These are phyloP conservation scores for Sugiyamaella boreocaroliniensis DNA, from an alignment of 805 yeast genomes.

Conservation along the genomic window DNA sequence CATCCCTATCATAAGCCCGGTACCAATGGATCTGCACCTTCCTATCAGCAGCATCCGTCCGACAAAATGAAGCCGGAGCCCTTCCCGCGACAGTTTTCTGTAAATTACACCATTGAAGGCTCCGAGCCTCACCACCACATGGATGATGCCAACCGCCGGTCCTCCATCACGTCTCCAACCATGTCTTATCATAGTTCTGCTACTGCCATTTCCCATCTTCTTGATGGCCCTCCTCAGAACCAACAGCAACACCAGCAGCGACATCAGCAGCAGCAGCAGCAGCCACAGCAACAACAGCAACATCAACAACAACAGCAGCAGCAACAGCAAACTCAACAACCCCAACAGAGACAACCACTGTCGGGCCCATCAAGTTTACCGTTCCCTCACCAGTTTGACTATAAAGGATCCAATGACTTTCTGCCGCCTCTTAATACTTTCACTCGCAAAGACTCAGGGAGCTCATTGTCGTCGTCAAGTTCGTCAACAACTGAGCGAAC, in stretches of 20 bases:
- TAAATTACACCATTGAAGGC: neutral
- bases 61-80: neutral
- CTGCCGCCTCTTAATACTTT: constrained; percentile 3
- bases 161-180: neutral
- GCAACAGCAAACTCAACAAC: constrained; percentile 3
- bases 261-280: constrained; percentile 1
- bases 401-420: neutral
- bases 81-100: neutral
- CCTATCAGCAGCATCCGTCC: neutral
- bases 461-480: neutral
- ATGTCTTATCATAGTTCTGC: neutral
- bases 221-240: neutral
- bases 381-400: neutral
- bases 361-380: neutral
- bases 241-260: neutral
- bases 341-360: neutral
- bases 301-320: constrained; percentile 3
- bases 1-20: constrained; percentile 13
- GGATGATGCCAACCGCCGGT: neutral
- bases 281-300: constrained; percentile 5
- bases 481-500: neutral
- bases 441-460: constrained; percentile 4
- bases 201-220: neutral
- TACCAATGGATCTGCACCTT: neutral
- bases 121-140: neutral